Percentiles rank a stretch among this genome's conserved stretches.
These are phyloP conservation scores for Macadamia integrifolia DNA, from an alignment of 164 flowering plant species.

Conservation along the genomic window DNA sequence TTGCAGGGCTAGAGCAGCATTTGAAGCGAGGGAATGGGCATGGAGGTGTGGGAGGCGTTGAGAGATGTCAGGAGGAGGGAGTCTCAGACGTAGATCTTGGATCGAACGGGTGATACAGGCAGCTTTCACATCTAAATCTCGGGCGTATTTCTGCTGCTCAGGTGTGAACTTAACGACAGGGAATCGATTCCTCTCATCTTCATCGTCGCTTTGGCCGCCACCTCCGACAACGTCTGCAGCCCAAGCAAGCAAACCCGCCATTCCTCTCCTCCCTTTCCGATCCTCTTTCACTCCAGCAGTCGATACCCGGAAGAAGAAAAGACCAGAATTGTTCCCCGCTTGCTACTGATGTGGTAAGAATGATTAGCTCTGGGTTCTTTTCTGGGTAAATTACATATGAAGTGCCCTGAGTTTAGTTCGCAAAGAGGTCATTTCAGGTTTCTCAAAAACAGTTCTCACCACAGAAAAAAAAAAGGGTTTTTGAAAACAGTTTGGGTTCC, in stretches of 20 bases:
- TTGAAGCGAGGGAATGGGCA: slow-evolving; percentile 90
- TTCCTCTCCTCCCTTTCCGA: no score
- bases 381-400: no score
- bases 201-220: slow-evolving; percentile 33
- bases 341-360: no score
- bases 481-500: no score
- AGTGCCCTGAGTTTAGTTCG: no score
- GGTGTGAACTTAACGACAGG: slow-evolving; percentile 40
- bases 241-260: slow-evolving; percentile 79
- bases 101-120: slow-evolving; percentile 61
- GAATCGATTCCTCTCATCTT: slow-evolving; percentile 18
- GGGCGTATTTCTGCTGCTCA: slow-evolving; percentile 56
- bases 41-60: slow-evolving; percentile 91
- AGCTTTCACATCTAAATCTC: slow-evolving; percentile 45
- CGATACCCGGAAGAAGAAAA: no score
- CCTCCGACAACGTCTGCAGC: slow-evolving; percentile 88
- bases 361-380: no score
- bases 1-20: slow-evolving; percentile 77
- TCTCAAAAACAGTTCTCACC: no score
- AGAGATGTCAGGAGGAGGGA: slow-evolving; percentile 83
- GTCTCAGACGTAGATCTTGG: slow-evolving; percentile 75
- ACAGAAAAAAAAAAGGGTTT: no score
- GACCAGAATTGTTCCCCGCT: no score
- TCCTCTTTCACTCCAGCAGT: no score
- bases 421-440: no score